Base-by-base conservation (phyloP, 306 rosid species). In the Pachyrhizus erosus region DNA sequence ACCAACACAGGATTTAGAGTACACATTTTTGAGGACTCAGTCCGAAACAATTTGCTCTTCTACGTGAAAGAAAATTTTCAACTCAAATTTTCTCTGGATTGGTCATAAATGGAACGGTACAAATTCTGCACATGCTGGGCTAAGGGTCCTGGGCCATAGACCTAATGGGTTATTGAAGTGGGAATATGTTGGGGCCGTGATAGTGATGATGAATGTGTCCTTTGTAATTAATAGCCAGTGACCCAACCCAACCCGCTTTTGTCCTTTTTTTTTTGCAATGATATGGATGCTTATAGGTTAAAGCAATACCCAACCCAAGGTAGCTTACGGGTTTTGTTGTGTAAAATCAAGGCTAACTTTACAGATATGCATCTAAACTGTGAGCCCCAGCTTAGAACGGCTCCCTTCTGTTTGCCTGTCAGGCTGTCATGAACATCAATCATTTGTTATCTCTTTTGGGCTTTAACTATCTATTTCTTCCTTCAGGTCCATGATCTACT, bases 1-100 rank as follows among this genome's bases (percentile, higher is more conserved):
- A 82, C 78, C 76, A 55, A 58, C 52, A 72, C 75, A 60, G 60
- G 72, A 27, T 66, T 77, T 82, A 7, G 21, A 45, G 82, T 20
- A 60, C 33, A 66, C 24, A 37, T 26, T 3, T 17, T 82, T 74
- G 71, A 73, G 71, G 79, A 68, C 65, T 42, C 0, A 1, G 52
- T 76, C 73, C 43, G 43, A 15, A 68, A 10, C 8, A 62, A 29
- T 45, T 42, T 23, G 70, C 14, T 26, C 29, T 60, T 45, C 60
- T 65, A 69, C 39, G 64, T 75, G 84, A 82, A 55, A 27, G 33
- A 54, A 77, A 24, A 17, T 13, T 73, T 20, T 55, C 54, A 26
- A 77, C 0, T 12, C 0, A 9, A 60, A 37, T 7, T 57, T 60
- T 69, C 29, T 24, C 9, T 17, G 23, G 23, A 18, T 2, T 57